These are phyloP conservation scores for Sicyos edulis DNA, from an alignment of 306 rosid genomes.

Conservation along the genomic window DNA sequence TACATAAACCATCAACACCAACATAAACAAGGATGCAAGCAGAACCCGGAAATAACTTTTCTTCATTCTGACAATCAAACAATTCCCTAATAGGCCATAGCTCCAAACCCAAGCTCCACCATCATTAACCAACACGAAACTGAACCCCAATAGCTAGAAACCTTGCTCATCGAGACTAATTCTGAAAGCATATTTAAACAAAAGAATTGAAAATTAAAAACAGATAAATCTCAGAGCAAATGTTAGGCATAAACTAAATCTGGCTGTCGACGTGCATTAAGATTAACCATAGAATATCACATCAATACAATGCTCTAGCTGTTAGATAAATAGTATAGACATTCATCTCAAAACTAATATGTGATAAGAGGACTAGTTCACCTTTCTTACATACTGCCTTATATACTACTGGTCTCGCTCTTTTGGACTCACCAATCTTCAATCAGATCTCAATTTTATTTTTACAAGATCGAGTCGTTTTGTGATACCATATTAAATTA, in stretches of 20 bases:
- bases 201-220: conserved; percentile 18
- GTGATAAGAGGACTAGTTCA: no score
- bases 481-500: no score
- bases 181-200: background rate
- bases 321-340: no score
- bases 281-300: background rate
- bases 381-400: no score
- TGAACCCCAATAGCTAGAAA: conserved; percentile 23
- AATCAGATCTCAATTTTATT: no score
- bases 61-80: conserved; percentile 58
- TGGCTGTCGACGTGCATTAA: background rate
- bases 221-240: conserved; percentile 15
- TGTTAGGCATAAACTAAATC: background rate
- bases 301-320: background rate
- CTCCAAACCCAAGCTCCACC: conserved; percentile 23
- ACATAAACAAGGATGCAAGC: conserved; percentile 60
- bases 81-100: conserved; percentile 29
- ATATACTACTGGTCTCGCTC: no score
- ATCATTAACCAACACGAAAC: conserved; percentile 26
- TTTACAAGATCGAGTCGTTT: no score
- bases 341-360: no score
- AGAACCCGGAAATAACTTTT: conserved; percentile 67
- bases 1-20: conserved; percentile 67
- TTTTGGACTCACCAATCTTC: no score
- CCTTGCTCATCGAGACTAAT: conserved; percentile 13